Base-by-base conservation (phyloP, 2,329 filamentous ascomycete species). In the Microdochium nivale region DNA sequence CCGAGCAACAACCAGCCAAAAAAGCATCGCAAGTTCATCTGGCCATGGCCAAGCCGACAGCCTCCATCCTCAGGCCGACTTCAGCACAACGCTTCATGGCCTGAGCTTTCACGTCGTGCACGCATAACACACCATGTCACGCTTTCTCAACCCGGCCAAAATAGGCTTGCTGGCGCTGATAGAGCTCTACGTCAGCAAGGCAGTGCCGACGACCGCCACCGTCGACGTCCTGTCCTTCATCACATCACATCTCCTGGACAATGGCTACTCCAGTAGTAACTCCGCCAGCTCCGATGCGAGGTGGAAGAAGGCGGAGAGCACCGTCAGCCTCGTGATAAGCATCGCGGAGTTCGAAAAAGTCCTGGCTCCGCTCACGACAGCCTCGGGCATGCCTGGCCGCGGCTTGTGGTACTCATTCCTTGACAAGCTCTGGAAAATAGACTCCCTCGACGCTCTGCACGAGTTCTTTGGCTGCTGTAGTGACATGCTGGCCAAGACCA, bases 351-450 rank as follows among this genome's bases (percentile, higher is more conserved):
- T 86, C 56, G 80, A 85, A 64, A 72, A 71, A 51, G 68, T 83
- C n/a, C 74, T 85, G 16, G 63, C 66, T 21, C 69, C 73, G 25
- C 75, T 79, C 57, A 71, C 76, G 5, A 74, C 79, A 25, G 67
- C 77, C 25, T 71, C 74, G 59, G 76, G 77, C 35, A 71, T 89
- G 52, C 87, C 90, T 0, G 90, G 90, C 2, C 79, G 87, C 48
- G 86, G 80, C n/a, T 70, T 96, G n/a, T 94, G 91, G 83, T 90
- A 97, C 63, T 73, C 87, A 2, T 88, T 96, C 52, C 77, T 97
- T 13, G 80, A 81, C 51, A 86, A 84, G 56, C 72, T 97, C 24
- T 97, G 94, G 92, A 77, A 78, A 16, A 81, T 97, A 57, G 83
- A 91, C 62, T 92, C 87, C 21, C 78, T 95, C 11, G 82, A 97